These are phyloP conservation scores for Boeremia exigua DNA, from an alignment of 2,329 filamentous ascomycete genomes.

Conservation along the genomic window DNA sequence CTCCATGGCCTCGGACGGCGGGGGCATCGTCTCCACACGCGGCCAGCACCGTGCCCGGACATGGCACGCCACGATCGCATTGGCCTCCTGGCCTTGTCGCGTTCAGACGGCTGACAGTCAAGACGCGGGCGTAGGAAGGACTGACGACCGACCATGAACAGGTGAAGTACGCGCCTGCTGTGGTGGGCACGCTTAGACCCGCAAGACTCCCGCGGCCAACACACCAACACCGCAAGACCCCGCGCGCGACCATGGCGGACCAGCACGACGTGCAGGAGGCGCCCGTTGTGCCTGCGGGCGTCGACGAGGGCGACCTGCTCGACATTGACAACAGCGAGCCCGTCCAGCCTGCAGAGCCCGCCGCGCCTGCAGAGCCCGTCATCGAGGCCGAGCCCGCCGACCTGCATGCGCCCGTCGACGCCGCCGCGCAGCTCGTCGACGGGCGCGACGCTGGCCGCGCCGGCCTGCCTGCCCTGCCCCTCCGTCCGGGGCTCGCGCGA, in stretches of 20 bases:
- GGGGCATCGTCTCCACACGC: constrained; percentile 18
- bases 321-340: constrained; percentile 37
- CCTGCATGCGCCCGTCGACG: constrained; percentile 45
- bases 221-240: constrained; percentile 16
- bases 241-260: constrained; percentile 34
- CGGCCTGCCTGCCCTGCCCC: constrained; percentile 5
- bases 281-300: constrained; percentile 42
- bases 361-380: constrained; percentile 26
- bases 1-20: not conserved
- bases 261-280: constrained; percentile 31
- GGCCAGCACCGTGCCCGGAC: constrained; percentile 5
- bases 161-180: constrained; percentile 28
- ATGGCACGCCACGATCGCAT: not conserved
- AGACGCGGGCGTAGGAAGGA: constrained; percentile 27
- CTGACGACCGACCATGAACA: constrained; percentile 25
- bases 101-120: constrained; percentile 10
- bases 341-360: constrained; percentile 4
- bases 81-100: not conserved
- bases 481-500: constrained; percentile 49
- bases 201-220: constrained; percentile 22
- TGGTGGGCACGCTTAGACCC: constrained; percentile 27
- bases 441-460: constrained; percentile 12
- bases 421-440: constrained; percentile 41
- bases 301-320: constrained; percentile 48
- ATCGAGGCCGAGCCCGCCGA: constrained; percentile 41